Conservation (phyloP, 495 filamentous ascomycete genomes). For the Endocarpon pusillum region DNA sequence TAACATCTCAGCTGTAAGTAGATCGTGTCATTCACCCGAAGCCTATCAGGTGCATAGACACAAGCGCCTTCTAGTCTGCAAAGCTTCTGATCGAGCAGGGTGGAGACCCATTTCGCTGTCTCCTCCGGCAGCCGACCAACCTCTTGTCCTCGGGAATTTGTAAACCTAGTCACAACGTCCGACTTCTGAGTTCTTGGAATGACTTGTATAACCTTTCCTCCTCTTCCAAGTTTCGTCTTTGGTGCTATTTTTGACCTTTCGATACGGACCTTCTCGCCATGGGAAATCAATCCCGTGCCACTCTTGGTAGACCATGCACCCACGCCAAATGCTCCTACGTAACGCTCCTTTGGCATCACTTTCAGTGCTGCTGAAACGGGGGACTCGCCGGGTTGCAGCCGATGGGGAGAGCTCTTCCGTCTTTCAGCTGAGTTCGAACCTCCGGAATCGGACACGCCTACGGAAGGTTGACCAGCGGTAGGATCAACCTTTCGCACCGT, state of each 20-base stretch:
- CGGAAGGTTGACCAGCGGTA: constrained; percentile 5
- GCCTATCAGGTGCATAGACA: constrained; percentile 71
- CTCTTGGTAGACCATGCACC: constrained; percentile 86
- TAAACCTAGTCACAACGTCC: constrained; percentile 91
- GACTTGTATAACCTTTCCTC: constrained; percentile 27
- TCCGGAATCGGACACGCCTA: background rate
- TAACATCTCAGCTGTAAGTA: constrained; percentile 75
- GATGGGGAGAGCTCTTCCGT: no score
- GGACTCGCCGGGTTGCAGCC: background rate
- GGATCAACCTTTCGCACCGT: background rate
- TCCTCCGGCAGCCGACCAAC: constrained; percentile 82
- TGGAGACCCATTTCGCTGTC: constrained; percentile 83
- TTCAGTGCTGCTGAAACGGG: constrained; percentile 6
- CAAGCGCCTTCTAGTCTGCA: constrained; percentile 77
- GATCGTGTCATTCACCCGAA: constrained; percentile 83
- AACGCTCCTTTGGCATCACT: constrained; percentile 45
- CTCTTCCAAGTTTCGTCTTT: constrained; percentile 32
- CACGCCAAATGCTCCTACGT: constrained; percentile 83
- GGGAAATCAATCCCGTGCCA: constrained; percentile 51
- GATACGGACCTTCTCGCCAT: constrained; percentile 65
- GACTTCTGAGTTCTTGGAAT: constrained; percentile 30
- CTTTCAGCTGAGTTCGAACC: no score
- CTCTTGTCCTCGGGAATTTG: constrained; percentile 60
- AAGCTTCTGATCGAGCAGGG: constrained; percentile 78
- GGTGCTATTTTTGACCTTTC: constrained; percentile 66